Percentiles rank a stretch among this genome's conserved stretches.
phyloP scores from a whole-genome alignment of 306 rosid species.

The Trifolium pratense region DNA sequence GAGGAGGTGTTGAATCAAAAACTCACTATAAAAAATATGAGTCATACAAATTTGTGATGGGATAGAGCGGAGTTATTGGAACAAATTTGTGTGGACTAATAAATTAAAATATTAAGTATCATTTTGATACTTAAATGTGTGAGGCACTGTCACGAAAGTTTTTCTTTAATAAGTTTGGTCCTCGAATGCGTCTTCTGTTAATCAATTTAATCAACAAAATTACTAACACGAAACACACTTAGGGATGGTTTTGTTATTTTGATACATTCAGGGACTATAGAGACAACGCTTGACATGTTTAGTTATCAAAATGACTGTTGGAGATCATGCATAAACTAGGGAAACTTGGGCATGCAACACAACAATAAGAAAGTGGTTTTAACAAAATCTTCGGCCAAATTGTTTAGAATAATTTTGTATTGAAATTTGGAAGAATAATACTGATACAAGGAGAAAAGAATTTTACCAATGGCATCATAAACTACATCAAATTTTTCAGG shows the following conservation, averaged over 20 bases:
- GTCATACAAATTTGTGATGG: too few species aligned
- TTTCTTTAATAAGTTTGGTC: neutral
- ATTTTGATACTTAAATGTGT: too few species aligned
- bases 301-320: neutral
- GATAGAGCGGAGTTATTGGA: too few species aligned
- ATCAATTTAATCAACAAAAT: neutral
- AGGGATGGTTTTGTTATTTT: too few species aligned
- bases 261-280: neutral
- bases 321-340: neutral
- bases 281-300: neutral
- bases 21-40: too few species aligned
- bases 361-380: neutral
- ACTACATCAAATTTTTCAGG: conserved; percentile 89
- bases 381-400: neutral
- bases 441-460: neutral
- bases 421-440: neutral
- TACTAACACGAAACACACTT: neutral
- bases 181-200: neutral
- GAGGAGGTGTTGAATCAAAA: too few species aligned
- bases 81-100: too few species aligned
- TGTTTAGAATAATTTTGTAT: conserved; percentile 33
- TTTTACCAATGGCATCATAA: conserved; percentile 86
- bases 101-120: too few species aligned
- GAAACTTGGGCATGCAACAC: conserved; percentile 16
- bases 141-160: too few species aligned